These are phyloP conservation scores for Ricinus communis DNA, from an alignment of 345 rosid species.

Conservation along the genomic window DNA sequence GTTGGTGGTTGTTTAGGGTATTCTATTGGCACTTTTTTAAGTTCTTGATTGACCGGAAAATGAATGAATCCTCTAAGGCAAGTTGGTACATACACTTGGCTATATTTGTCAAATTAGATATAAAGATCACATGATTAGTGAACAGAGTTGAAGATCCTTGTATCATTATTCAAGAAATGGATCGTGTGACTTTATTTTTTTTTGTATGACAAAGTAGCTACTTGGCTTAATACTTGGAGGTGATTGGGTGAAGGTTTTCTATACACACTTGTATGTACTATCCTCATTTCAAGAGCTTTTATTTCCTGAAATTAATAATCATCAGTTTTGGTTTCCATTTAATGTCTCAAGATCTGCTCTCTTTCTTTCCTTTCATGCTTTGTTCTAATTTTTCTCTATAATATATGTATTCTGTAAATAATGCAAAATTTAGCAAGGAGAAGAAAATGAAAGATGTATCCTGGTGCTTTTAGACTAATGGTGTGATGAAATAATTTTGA, in stretches of 20 bases:
- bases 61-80: background rate
- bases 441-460: background rate
- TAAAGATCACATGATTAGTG: background rate
- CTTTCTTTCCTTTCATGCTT: background rate
- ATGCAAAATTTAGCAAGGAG: background rate
- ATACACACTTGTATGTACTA: background rate
- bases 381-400: background rate
- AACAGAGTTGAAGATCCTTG: too few relatives aligned
- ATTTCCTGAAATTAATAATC: background rate
- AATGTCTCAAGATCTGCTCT: too few relatives aligned
- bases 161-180: too few relatives aligned
- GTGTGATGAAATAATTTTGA: too few relatives aligned
- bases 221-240: background rate
- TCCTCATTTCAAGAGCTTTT: background rate
- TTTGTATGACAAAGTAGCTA: background rate
- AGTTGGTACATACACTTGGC: background rate
- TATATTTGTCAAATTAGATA: background rate
- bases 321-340: background rate
- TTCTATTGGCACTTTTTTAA: too few relatives aligned
- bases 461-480: too few relatives aligned
- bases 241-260: constrained; percentile 1
- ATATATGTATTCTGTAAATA: background rate
- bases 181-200: background rate
- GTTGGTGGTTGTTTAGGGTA: background rate
- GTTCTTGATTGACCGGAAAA: background rate